Percentiles rank a stretch among this genome's conserved stretches.
These are phyloP conservation scores for Senecio squalidus DNA, from an alignment of 140 eudicot genomes.

Conservation along the genomic window DNA sequence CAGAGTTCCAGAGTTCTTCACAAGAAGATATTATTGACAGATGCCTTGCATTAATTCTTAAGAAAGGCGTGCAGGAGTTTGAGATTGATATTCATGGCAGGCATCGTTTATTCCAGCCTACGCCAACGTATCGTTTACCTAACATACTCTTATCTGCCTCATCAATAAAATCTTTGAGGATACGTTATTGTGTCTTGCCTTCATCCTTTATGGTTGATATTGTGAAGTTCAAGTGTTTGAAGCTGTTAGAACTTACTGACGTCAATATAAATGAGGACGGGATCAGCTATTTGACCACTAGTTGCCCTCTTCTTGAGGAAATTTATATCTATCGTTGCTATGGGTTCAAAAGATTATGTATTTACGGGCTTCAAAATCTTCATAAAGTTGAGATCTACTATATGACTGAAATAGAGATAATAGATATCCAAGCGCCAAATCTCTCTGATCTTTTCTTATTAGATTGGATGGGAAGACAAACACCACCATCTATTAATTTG, in stretches of 20 bases:
- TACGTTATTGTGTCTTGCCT: not conserved
- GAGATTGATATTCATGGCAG: not conserved
- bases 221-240: slow-evolving; percentile 4
- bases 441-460: not conserved
- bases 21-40: not conserved
- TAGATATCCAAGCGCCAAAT: slow-evolving; percentile 1
- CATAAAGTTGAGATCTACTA: not conserved
- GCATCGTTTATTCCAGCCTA: not conserved
- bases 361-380: not conserved
- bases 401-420: not conserved
- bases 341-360: slow-evolving; percentile 1
- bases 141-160: not conserved
- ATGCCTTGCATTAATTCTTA: not conserved
- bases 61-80: not conserved
- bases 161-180: not conserved
- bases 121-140: not conserved
- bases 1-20: not conserved
- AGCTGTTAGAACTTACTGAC: not conserved
- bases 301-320: slow-evolving; percentile 1
- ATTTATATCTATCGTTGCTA: not conserved
- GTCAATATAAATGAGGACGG: not conserved
- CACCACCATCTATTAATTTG: not conserved
- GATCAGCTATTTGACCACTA: not conserved
- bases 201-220: not conserved
- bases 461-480: not conserved